Percentiles rank a stretch among this genome's conserved stretches.
These are phyloP conservation scores for Sisymbrium irio DNA, from an alignment of 345 rosid genomes.

Conservation along the genomic window DNA sequence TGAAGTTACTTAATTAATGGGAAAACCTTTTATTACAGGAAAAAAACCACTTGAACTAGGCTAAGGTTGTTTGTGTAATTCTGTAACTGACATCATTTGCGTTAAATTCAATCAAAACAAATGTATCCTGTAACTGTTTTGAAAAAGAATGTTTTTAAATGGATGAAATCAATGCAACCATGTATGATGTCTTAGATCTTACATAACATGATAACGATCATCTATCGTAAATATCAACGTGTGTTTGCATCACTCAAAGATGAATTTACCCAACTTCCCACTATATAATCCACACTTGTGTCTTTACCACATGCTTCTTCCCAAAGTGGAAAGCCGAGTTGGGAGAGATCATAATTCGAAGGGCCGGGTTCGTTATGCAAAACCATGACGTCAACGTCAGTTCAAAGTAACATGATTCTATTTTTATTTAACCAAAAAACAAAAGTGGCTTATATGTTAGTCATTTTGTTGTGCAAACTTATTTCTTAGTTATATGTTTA, in stretches of 20 bases:
- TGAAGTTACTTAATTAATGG: neutral
- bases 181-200: conserved; percentile 17
- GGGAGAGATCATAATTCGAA: conserved; percentile 3
- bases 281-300: conserved; percentile 12
- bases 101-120: conserved; percentile 2
- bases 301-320: neutral
- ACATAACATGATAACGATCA: conserved; percentile 17
- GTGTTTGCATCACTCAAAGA: neutral
- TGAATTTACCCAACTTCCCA: conserved; percentile 13
- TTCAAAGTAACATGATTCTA: neutral
- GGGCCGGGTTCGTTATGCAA: conserved; percentile 13
- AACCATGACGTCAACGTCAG: conserved; percentile 9
- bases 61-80: neutral
- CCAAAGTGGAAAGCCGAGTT: conserved; percentile 15
- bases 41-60: neutral
- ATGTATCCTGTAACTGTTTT: neutral
- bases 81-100: neutral
- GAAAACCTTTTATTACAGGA: neutral
- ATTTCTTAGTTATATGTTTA: neutral
- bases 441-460: no score
- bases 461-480: no score
- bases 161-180: neutral
- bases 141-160: conserved; percentile 1
- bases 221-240: neutral
- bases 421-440: neutral